Percentiles rank a stretch among this genome's conserved stretches.
These are phyloP conservation scores for Blastomyces gilchristii DNA, from an alignment of 2,329 filamentous ascomycete species.

Conservation along the genomic window DNA sequence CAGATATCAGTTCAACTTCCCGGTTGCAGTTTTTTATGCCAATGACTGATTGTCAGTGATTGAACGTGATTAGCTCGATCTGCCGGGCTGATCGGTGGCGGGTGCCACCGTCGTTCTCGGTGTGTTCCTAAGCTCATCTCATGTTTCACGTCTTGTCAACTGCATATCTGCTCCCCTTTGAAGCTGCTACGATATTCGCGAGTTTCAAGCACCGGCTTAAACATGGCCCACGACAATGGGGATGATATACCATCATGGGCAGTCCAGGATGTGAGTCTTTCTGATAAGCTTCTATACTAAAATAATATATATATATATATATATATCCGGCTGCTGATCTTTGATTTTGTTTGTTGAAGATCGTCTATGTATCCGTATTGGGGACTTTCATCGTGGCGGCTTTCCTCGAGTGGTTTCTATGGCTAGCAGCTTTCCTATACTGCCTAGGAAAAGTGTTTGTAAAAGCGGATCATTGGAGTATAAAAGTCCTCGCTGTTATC, in stretches of 20 bases:
- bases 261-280: slow-evolving; percentile 29
- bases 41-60: background rate
- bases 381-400: slow-evolving; percentile 74
- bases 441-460: slow-evolving; percentile 78
- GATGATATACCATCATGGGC: slow-evolving; percentile 26
- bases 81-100: background rate
- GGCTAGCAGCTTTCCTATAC: slow-evolving; percentile 88
- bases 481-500: slow-evolving; percentile 64
- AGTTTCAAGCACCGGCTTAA: background rate
- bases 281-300: background rate
- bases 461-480: slow-evolving; percentile 83
- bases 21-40: background rate
- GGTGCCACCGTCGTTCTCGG: background rate
- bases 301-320: too few species aligned
- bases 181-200: background rate
- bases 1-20: background rate
- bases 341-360: slow-evolving; percentile 42
- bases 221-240: background rate
- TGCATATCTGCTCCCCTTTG: background rate
- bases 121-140: background rate
- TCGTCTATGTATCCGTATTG: slow-evolving; percentile 73
- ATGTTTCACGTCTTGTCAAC: background rate
- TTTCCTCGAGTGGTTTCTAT: slow-evolving; percentile 85
- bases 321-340: slow-evolving; percentile 4
- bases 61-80: background rate